Conservation (phyloP, 2,329 filamentous ascomycete genomes). For the Colletotrichum sp. region DNA sequence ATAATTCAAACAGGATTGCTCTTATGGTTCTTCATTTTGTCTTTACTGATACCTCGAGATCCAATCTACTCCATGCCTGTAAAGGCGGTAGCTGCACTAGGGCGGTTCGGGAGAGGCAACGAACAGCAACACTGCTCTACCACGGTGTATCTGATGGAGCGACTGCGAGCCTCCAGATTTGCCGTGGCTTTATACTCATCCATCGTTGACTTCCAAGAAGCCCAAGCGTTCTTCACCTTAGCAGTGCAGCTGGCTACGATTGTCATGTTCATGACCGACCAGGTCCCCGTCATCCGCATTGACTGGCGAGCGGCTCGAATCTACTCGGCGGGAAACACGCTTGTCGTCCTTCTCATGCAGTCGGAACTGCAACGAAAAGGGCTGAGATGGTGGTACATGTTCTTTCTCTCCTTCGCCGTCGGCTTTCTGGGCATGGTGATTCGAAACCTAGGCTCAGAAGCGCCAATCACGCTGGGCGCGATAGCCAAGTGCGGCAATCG, state of each 20-base stretch:
- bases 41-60: not conserved
- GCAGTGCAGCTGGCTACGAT: conserved; percentile 27
- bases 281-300: not conserved
- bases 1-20: not conserved
- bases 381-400: conserved; percentile 29
- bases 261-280: conserved; percentile 12
- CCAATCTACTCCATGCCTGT: not conserved
- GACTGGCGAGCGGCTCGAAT: conserved; percentile 8
- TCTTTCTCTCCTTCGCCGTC: conserved; percentile 14
- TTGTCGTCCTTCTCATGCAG: conserved; percentile 25
- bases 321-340: conserved; percentile 17
- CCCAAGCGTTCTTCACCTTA: conserved; percentile 26
- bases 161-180: not conserved
- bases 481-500: conserved; percentile 9
- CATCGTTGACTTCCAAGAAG: conserved; percentile 24
- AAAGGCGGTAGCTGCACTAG: not conserved
- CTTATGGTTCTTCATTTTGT: not conserved
- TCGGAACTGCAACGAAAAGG: conserved; percentile 23
- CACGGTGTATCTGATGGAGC: not conserved
- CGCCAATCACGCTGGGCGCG: not conserved
- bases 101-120: not conserved
- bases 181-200: not conserved
- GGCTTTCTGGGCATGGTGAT: conserved; percentile 18
- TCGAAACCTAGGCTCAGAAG: not conserved
- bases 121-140: not conserved